These are phyloP conservation scores for Cladorrhinum samala DNA, from an alignment of 495 filamentous ascomycete genomes.

Conservation along the genomic window DNA sequence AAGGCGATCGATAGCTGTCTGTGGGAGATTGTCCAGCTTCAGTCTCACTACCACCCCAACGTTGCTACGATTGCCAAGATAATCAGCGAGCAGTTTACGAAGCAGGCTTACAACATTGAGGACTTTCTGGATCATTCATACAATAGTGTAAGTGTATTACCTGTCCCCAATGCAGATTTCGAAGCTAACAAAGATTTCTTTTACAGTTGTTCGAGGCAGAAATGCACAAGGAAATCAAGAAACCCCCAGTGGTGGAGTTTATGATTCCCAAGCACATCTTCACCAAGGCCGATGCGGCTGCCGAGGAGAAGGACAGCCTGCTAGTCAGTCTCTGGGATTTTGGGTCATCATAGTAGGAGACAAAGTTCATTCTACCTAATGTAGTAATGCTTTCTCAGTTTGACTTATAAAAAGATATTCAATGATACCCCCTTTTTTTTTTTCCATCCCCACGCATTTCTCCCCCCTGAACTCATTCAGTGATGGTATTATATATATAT, in stretches of 20 bases:
- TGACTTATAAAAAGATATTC: no score
- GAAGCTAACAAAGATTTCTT: background rate
- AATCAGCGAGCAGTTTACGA: slow-evolving; percentile 95
- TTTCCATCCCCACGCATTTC: no score
- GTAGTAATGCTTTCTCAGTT: no score
- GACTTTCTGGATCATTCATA: slow-evolving; percentile 97
- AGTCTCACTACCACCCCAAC: slow-evolving; percentile 94
- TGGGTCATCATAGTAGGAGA: slow-evolving; percentile 15
- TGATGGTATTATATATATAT: no score
- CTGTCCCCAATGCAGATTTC: no score
- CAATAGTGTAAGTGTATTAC: slow-evolving; percentile 56
- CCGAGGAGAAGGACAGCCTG: slow-evolving; percentile 40
- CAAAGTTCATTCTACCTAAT: background rate
- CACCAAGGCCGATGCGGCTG: slow-evolving; percentile 42
- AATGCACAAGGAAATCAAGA: slow-evolving; percentile 73
- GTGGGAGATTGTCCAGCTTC: slow-evolving; percentile 88
- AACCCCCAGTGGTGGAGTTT: slow-evolving; percentile 81
- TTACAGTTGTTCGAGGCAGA: slow-evolving; percentile 72
- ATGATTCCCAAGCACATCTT: slow-evolving; percentile 91
- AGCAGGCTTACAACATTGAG: slow-evolving; percentile 83
- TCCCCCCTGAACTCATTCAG: no score
- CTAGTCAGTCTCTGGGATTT: slow-evolving; percentile 55
- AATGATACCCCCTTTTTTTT: background rate
- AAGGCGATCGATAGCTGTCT: slow-evolving; percentile 83
- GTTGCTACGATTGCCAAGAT: slow-evolving; percentile 92